A percentile compares a stretch with the other conserved stretches of the same genome.
These are phyloP conservation scores for Globisporangium lucens DNA, from an alignment of 352 stramenopile genomes.

Conservation along the genomic window DNA sequence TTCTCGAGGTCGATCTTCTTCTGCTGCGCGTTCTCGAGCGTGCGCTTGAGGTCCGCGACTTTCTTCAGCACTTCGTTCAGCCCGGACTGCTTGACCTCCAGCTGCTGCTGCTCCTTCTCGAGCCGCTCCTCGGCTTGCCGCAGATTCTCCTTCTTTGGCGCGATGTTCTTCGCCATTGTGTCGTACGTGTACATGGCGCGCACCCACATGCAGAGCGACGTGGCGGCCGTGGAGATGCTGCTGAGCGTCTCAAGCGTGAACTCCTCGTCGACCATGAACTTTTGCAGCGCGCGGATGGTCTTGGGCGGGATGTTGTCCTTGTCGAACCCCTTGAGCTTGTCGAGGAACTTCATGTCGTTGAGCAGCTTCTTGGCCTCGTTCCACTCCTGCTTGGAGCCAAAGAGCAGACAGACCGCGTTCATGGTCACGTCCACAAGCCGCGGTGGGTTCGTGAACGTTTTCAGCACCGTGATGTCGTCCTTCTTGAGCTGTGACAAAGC, in stretches of 20 bases:
- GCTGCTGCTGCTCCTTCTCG: conserved; percentile 77
- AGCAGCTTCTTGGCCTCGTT: conserved; percentile 90
- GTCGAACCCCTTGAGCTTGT: conserved; percentile 86
- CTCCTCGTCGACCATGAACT: conserved; percentile 88
- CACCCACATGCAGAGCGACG: conserved; percentile 93
- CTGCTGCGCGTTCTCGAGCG: conserved; percentile 84
- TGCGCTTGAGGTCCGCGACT: conserved; percentile 87
- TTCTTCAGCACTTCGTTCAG: conserved; percentile 78
- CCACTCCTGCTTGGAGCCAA: conserved; percentile 89
- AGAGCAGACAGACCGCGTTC: conserved; percentile 91
- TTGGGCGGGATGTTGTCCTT: conserved; percentile 88
- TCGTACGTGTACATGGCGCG: conserved; percentile 94
- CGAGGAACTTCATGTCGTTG: conserved; percentile 91
- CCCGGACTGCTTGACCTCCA: conserved; percentile 86
- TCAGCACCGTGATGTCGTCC: conserved; percentile 90
- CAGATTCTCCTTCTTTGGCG: conserved; percentile 91
- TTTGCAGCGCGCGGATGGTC: conserved; percentile 86
- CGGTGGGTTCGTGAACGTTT: conserved; percentile 91
- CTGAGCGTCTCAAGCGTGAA: conserved; percentile 91
- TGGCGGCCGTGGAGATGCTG: conserved; percentile 88
- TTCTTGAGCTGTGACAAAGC: conserved; percentile 90
- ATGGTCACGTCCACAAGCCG: conserved; percentile 88
- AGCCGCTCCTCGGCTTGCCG: conserved; percentile 86
- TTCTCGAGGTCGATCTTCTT: conserved; percentile 92
- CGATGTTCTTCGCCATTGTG: conserved; percentile 92